Evolutionary conservation across 2,329 filamentous ascomycete genomes (phyloP).

Genomic region (Pyrenochaeta sp.): DNA sequence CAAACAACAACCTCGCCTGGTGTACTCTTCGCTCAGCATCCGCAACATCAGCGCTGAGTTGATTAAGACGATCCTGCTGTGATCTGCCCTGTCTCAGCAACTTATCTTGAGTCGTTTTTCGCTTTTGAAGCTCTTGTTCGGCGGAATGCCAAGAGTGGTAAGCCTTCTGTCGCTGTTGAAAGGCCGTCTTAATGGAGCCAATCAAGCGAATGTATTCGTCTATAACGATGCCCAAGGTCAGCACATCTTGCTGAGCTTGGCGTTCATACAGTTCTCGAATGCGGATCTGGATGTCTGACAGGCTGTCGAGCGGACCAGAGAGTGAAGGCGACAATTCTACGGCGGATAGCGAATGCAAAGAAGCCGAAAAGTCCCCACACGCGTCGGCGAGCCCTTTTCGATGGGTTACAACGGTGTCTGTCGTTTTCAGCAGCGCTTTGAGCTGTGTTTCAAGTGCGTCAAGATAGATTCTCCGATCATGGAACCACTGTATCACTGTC

Average conservation of each 20-base stretch:
- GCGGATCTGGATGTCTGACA: constrained; percentile 92
- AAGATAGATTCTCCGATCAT: constrained; percentile 92
- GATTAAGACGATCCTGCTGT: constrained; percentile 93
- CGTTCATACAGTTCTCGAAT: constrained; percentile 96
- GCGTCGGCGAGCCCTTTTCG: constrained; percentile 93
- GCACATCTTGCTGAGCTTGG: constrained; percentile 94
- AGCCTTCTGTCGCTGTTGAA: constrained; percentile 90
- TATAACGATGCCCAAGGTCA: constrained; percentile 96
- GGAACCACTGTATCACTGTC: constrained; percentile 78
- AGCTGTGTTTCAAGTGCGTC: constrained; percentile 93
- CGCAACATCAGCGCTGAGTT: constrained; percentile 90
- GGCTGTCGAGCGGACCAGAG: constrained; percentile 85
- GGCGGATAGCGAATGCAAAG: constrained; percentile 88
- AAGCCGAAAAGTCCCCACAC: constrained; percentile 90
- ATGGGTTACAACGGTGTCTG: constrained; percentile 90
- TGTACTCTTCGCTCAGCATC: constrained; percentile 94
- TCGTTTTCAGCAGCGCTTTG: constrained; percentile 88
- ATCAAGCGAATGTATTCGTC: constrained; percentile 98
- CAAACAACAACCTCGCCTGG: constrained; percentile 87
- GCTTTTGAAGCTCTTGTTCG: constrained; percentile 89
- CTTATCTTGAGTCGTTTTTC: constrained; percentile 89
- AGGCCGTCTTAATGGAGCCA: constrained; percentile 92
- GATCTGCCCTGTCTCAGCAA: constrained; percentile 93
- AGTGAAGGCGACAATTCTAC: constrained; percentile 91
- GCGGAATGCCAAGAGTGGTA: constrained; percentile 94